phyloP scores from a whole-genome alignment of 2,329 filamentous ascomycete species.

The Coniella lustricola region DNA sequence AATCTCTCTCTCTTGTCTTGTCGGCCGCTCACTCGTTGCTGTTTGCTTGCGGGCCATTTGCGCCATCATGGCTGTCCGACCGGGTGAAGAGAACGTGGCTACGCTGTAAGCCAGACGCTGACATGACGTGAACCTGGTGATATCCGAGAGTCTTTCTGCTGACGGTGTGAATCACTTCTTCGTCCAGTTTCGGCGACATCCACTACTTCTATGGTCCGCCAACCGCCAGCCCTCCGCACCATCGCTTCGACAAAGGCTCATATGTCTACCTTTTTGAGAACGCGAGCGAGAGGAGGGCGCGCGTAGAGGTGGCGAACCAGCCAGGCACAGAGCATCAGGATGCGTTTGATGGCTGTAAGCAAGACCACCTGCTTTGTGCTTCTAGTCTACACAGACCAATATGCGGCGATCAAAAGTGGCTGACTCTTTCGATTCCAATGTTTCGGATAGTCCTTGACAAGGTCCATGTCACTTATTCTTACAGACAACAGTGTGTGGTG shows the following conservation, averaged over 20 bases:
- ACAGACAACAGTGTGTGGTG: slow-evolving; percentile 66
- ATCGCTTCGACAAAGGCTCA: slow-evolving; percentile 72
- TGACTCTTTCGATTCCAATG: slow-evolving; percentile 16
- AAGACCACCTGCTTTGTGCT: background rate
- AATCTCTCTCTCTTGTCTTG: too few species aligned
- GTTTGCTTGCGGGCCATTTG: too few species aligned
- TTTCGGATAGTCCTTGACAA: slow-evolving; percentile 52
- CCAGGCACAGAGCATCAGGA: slow-evolving; percentile 71
- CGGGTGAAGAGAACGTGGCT: slow-evolving; percentile 40
- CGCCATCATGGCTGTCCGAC: slow-evolving; percentile 34
- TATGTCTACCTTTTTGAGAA: slow-evolving; percentile 79
- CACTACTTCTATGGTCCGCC: slow-evolving; percentile 74
- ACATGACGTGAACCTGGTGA: background rate
- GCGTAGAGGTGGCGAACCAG: slow-evolving; percentile 70
- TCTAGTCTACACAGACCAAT: background rate
- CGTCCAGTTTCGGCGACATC: slow-evolving; percentile 62
- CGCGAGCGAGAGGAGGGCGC: slow-evolving; percentile 56
- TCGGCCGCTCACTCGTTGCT: too few species aligned
- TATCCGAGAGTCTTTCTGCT: background rate
- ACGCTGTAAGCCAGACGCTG: slow-evolving; percentile 32
- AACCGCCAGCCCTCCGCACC: slow-evolving; percentile 60
- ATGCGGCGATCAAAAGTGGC: slow-evolving; percentile 1
- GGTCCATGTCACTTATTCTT: slow-evolving; percentile 60
- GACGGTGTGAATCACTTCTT: slow-evolving; percentile 21
- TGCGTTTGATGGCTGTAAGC: slow-evolving; percentile 69